Conservation (phyloP, 495 filamentous ascomycete genomes). For the Melanomma pulvis-pyrius region DNA sequence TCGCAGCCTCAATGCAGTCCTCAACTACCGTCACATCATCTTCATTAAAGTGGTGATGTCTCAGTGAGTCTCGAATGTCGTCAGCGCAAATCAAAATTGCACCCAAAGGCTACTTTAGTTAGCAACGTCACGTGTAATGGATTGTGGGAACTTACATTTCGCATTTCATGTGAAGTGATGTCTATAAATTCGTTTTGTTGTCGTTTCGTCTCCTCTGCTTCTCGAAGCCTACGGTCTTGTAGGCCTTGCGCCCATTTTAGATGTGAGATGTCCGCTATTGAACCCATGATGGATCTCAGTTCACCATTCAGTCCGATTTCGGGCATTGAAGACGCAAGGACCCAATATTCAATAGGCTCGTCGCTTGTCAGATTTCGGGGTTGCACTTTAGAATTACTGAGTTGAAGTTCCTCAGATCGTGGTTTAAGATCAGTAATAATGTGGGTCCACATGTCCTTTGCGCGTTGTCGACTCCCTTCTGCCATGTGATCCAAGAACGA, state of each 20-base stretch:
- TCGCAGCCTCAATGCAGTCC: conserved; percentile 6
- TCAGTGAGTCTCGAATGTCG: conserved; percentile 8
- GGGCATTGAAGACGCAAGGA: conserved; percentile 22
- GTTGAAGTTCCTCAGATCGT: conserved; percentile 30
- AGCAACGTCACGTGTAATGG: neutral
- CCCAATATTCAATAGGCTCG: conserved; percentile 34
- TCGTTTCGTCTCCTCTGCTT: conserved; percentile 13
- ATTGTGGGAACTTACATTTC: conserved; percentile 8
- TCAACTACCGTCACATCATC: neutral
- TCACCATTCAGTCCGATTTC: conserved; percentile 22
- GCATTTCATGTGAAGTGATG: conserved; percentile 41
- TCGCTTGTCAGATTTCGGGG: conserved; percentile 9
- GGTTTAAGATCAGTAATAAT: conserved; percentile 23
- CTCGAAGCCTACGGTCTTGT: neutral
- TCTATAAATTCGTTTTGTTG: conserved; percentile 15
- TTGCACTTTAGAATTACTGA: conserved; percentile 1
- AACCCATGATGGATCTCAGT: conserved; percentile 16
- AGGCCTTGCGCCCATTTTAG: conserved; percentile 17
- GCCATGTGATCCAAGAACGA: conserved; percentile 27
- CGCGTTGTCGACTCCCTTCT: conserved; percentile 9
- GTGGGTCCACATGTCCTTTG: conserved; percentile 30
- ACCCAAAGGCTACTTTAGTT: conserved; percentile 15
- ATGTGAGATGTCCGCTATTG: conserved; percentile 14
- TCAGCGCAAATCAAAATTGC: conserved; percentile 24
- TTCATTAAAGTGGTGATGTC: neutral